Evolutionary conservation across 2,329 filamentous ascomycete species (phyloP).

Genomic region (Ceratocystis eucalypticola): DNA sequence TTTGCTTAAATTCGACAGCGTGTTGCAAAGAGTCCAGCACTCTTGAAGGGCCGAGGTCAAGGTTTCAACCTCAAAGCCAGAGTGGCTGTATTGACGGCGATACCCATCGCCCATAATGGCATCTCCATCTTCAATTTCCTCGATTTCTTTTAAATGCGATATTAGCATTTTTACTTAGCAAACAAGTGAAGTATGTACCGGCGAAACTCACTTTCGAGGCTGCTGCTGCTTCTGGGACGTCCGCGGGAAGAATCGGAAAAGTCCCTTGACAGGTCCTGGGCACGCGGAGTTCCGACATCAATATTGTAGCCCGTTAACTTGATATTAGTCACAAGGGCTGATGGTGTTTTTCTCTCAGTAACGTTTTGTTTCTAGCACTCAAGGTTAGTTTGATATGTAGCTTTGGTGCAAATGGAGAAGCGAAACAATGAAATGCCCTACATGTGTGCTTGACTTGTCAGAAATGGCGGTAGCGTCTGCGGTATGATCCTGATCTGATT

Average conservation of each 20-base stretch:
- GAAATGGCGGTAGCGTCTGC: slow-evolving; percentile 7
- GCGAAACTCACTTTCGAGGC: slow-evolving; percentile 54
- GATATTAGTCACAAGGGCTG: slow-evolving; percentile 63
- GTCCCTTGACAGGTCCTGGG: slow-evolving; percentile 62
- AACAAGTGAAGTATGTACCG: neutral
- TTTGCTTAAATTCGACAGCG: slow-evolving; percentile 69
- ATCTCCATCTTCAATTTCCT: slow-evolving; percentile 45
- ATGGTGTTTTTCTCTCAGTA: slow-evolving; percentile 38
- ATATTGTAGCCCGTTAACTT: slow-evolving; percentile 50
- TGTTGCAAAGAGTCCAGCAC: slow-evolving; percentile 92
- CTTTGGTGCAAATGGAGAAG: neutral
- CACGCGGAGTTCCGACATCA: slow-evolving; percentile 63
- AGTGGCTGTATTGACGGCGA: slow-evolving; percentile 26
- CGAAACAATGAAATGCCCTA: neutral
- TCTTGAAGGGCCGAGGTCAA: slow-evolving; percentile 68
- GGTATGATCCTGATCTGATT: slow-evolving; percentile 10
- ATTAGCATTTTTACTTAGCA: neutral
- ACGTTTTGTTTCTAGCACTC: neutral
- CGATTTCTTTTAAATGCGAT: slow-evolving; percentile 6
- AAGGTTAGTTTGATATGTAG: neutral
- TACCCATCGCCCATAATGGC: slow-evolving; percentile 30
- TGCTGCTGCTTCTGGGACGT: slow-evolving; percentile 56
- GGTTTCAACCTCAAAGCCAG: slow-evolving; percentile 44
- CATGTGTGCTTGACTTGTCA: slow-evolving; percentile 1
- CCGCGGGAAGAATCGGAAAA: slow-evolving; percentile 45